Evolutionary conservation across 192 early-diverging fungal genomes (phyloP).

Genomic region (Spizellomyces sp.): DNA sequence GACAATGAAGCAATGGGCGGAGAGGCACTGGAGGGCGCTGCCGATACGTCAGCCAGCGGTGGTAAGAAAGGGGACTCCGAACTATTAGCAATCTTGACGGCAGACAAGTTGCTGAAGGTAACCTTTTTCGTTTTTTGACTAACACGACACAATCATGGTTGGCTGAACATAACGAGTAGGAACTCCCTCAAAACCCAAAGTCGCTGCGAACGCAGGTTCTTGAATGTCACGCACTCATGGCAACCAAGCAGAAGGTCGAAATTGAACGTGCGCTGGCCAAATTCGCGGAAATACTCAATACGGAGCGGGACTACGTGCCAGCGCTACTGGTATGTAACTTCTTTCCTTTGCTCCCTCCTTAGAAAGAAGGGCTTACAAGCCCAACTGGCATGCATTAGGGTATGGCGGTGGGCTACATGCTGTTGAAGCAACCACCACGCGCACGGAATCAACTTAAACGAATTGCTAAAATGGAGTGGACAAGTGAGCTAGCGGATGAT

Average conservation of each 20-base stretch:
- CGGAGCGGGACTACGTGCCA: constrained; percentile 54
- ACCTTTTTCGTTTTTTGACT: background rate
- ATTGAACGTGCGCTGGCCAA: constrained; percentile 49
- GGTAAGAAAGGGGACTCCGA: constrained; percentile 44
- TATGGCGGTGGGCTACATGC: constrained; percentile 51
- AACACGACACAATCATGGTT: background rate
- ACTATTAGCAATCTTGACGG: constrained; percentile 50
- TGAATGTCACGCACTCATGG: constrained; percentile 53
- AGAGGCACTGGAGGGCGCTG: constrained; percentile 45
- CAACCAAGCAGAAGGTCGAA: constrained; percentile 54
- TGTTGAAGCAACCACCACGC: constrained; percentile 56
- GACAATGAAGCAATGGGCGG: constrained; percentile 58
- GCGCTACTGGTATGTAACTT: constrained; percentile 40
- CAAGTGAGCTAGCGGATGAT: constrained; percentile 39
- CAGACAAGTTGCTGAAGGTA: constrained; percentile 59
- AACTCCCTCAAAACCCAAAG: constrained; percentile 48
- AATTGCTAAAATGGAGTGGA: constrained; percentile 56
- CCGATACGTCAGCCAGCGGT: constrained; percentile 2
- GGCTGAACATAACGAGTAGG: constrained; percentile 18
- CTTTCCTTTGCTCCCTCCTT: background rate
- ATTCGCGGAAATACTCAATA: constrained; percentile 50
- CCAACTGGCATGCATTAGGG: constrained; percentile 25
- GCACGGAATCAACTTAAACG: constrained; percentile 60
- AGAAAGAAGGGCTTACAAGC: background rate
- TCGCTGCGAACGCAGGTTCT: constrained; percentile 44